These are phyloP conservation scores for Capronia coronata DNA, from an alignment of 2,329 filamentous ascomycete species.

Conservation along the genomic window DNA sequence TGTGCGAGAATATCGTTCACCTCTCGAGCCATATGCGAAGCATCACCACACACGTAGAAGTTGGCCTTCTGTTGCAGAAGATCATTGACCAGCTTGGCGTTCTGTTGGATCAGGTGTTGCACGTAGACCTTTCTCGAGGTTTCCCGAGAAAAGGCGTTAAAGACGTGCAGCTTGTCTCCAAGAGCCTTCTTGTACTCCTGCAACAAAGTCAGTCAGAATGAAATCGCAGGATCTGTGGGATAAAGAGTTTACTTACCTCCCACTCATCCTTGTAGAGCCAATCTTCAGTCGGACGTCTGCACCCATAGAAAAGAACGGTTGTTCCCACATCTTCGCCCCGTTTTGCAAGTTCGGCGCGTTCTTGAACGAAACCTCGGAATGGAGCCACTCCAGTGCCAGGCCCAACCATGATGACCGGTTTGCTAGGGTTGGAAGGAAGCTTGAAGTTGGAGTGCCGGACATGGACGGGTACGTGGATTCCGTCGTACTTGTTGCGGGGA, in stretches of 20 bases:
- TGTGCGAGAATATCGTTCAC: slow-evolving; percentile 81
- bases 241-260: slow-evolving; percentile 61
- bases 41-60: slow-evolving; percentile 97
- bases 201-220: slow-evolving; percentile 26
- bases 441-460: slow-evolving; percentile 99
- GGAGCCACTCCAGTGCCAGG: slow-evolving; percentile 95
- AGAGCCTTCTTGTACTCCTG: slow-evolving; percentile 77
- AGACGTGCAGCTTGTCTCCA: slow-evolving; percentile 80
- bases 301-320: slow-evolving; percentile 91
- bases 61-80: slow-evolving; percentile 78
- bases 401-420: slow-evolving; percentile 92
- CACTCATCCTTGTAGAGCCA: slow-evolving; percentile 90
- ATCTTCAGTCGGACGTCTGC: slow-evolving; percentile 79
- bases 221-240: no score
- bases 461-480: slow-evolving; percentile 89
- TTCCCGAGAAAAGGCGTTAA: slow-evolving; percentile 94
- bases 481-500: slow-evolving; percentile 94
- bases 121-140: slow-evolving; percentile 87
- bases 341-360: slow-evolving; percentile 75
- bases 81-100: slow-evolving; percentile 76
- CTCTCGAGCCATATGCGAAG: slow-evolving; percentile 92
- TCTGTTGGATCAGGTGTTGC: slow-evolving; percentile 82
- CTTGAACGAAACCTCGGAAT: slow-evolving; percentile 91
- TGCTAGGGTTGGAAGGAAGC: slow-evolving; percentile 86
- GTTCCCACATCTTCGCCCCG: slow-evolving; percentile 76